Base-by-base conservation (phyloP, 257 asterid genomes). In the Galeopsis tetrahit region DNA sequence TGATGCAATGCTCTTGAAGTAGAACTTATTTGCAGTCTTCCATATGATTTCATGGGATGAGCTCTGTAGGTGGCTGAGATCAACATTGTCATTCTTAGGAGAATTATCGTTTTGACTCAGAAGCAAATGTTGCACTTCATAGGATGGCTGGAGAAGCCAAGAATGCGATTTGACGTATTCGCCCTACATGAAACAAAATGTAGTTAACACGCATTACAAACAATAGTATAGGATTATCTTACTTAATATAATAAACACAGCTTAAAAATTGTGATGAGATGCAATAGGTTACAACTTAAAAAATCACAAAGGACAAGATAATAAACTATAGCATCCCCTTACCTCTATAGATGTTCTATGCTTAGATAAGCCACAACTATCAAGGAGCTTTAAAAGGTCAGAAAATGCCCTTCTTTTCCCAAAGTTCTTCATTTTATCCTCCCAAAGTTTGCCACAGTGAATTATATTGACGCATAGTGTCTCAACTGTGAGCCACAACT, bases 71-170 rank as follows among this genome's bases (percentile, higher is more conserved):
- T 66, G 34, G 73, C 78, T 66, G 32, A 40, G 69, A 69, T 75
- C 76, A 60, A 42, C 73, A 40, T 71, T 74, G 35, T 38, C 71
- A 70, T 75, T 69, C 17, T 68, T 81, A 32, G 79, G 61, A 74
- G 87, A 82, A 55, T 63, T 60, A 67, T 48, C 73, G 68, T 70
- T 70, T 74, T 70, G 79, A 43, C 76, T 65, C 59, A 66, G 76
- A 77, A 94, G 85, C 80, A 95, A 82, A 79, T 95, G 93, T 31
- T 75, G 87, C 81, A 90, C 86, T 68, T 87, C 91, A 72, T 83
- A 90, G 48, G 97, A 87, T 44, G 97, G 95, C 85, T 92, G 97
- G 79, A 88, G 89, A 81, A 88, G 89, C 97, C 98, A 90, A 52
- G 77, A 69, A 67, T 77, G 69, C 49, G 90, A 82, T 42, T 70